phyloP scores from a whole-genome alignment of 495 filamentous ascomycete species.

The Daldinia caldariorum region DNA sequence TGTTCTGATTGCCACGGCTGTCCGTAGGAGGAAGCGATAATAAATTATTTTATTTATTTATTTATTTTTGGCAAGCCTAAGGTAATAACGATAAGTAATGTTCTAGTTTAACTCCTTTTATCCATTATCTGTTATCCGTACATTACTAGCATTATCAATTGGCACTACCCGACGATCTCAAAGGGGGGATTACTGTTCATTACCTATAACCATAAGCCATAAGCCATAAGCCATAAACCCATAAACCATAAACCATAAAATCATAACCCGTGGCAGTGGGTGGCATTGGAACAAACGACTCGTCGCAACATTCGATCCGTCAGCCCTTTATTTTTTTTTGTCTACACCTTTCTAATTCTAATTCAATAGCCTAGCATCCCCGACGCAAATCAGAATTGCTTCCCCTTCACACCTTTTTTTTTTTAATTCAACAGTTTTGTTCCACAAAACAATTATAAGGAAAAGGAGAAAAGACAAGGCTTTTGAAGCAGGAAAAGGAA shows the following conservation, averaged over 20 bases:
- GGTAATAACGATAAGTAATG: constrained; percentile 11
- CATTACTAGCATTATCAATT: constrained; percentile 8
- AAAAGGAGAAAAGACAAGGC: constrained; percentile 24
- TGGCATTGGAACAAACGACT: constrained; percentile 32
- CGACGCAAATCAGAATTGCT: constrained; percentile 8
- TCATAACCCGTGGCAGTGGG: constrained; percentile 10
- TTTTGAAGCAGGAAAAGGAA: constrained; percentile 26
- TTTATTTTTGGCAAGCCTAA: background rate
- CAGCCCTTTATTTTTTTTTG: constrained; percentile 30
- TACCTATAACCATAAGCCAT: background rate
- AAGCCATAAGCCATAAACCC: too few relatives aligned
- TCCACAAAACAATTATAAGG: constrained; percentile 17
- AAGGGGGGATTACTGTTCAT: constrained; percentile 18
- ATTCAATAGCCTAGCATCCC: constrained; percentile 11
- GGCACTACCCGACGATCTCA: constrained; percentile 23
- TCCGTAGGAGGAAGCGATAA: constrained; percentile 18
- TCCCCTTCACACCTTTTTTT: constrained; percentile 4
- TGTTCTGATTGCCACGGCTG: constrained; percentile 11
- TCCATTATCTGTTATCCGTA: background rate
- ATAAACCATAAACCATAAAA: too few relatives aligned
- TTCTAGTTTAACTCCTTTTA: constrained; percentile 6
- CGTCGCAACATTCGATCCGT: constrained; percentile 41
- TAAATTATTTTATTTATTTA: background rate
- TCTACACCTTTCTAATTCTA: constrained; percentile 8
- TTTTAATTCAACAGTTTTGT: background rate